These are phyloP conservation scores for Kodamaea fungicola DNA, from an alignment of 1,139 yeast species.

Conservation along the genomic window DNA sequence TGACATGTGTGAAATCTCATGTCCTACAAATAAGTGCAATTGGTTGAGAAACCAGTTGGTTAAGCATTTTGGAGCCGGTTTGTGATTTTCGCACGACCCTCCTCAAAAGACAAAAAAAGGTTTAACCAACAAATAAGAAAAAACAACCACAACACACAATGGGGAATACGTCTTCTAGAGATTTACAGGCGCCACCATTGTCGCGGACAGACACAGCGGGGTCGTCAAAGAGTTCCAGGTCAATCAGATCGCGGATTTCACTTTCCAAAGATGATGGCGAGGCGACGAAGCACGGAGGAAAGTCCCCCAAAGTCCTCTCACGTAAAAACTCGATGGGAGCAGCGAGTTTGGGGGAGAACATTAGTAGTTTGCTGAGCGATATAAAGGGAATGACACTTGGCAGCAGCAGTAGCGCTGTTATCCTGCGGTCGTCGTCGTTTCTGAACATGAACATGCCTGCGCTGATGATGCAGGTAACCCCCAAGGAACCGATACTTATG, in stretches of 20 bases:
- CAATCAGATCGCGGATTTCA: slow-evolving; percentile 44
- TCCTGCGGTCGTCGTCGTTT: slow-evolving; percentile 8
- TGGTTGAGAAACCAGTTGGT: too few species aligned
- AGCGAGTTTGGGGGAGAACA: slow-evolving; percentile 8
- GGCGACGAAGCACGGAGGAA: slow-evolving; percentile 19
- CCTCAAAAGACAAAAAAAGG: too few species aligned
- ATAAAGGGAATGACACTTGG: slow-evolving; percentile 4
- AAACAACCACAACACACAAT: slow-evolving; percentile 15
- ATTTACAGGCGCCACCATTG: slow-evolving; percentile 38
- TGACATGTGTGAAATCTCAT: too few species aligned
- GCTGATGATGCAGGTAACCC: slow-evolving; percentile 64
- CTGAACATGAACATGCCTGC: slow-evolving; percentile 49
- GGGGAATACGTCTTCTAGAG: slow-evolving; percentile 47
- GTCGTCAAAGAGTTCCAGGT: slow-evolving; percentile 49
- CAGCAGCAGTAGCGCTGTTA: slow-evolving; percentile 4
- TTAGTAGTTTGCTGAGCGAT: slow-evolving; percentile 5
- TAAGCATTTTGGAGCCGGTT: too few species aligned
- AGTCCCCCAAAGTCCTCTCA: slow-evolving; percentile 34
- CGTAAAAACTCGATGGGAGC: slow-evolving; percentile 34
- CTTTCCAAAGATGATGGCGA: slow-evolving; percentile 23
- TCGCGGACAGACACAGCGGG: slow-evolving; percentile 53
- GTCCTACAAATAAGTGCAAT: too few species aligned
- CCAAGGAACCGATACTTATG: slow-evolving; percentile 63
- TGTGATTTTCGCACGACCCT: too few species aligned
- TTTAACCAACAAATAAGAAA: not conserved